A percentile compares a stretch with the other conserved stretches of the same genome.
phyloP scores from a whole-genome alignment of 148 eudicot genomes.

The Oxyria digyna region DNA sequence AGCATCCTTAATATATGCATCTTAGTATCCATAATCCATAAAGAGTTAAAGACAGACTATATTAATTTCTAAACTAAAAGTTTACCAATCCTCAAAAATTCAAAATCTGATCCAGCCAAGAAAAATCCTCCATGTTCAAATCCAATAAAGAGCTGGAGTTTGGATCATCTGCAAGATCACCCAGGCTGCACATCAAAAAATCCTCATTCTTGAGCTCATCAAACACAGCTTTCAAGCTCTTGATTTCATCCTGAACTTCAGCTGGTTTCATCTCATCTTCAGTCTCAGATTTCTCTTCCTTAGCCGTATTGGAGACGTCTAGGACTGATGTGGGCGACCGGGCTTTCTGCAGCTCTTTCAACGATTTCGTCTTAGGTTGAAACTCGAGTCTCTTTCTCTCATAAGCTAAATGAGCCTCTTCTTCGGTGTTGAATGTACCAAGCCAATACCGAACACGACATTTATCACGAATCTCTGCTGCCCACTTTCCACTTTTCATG shows the following conservation, averaged over 20 bases:
- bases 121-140: slow-evolving; percentile 1
- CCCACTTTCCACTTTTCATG: background rate
- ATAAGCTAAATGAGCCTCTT: background rate
- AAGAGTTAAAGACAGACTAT: background rate
- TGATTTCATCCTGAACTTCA: background rate
- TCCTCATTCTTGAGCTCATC: background rate
- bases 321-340: background rate
- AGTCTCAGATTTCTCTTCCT: background rate
- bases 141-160: background rate
- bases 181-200: background rate
- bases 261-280: background rate
- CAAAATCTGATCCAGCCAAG: background rate
- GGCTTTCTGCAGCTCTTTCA: background rate
- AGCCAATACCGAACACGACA: background rate
- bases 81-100: background rate
- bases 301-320: background rate
- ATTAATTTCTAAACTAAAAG: background rate
- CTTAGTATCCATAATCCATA: background rate
- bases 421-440: slow-evolving; percentile 1
- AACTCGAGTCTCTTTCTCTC: background rate
- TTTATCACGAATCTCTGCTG: background rate
- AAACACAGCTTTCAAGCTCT: background rate
- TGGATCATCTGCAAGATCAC: background rate
- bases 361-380: background rate
- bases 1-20: background rate